A percentile compares a stretch with the other conserved stretches of the same genome.
Conservation (phyloP, 2,329 filamentous ascomycete genomes). For the Cordyceps pruinosa region DNA sequence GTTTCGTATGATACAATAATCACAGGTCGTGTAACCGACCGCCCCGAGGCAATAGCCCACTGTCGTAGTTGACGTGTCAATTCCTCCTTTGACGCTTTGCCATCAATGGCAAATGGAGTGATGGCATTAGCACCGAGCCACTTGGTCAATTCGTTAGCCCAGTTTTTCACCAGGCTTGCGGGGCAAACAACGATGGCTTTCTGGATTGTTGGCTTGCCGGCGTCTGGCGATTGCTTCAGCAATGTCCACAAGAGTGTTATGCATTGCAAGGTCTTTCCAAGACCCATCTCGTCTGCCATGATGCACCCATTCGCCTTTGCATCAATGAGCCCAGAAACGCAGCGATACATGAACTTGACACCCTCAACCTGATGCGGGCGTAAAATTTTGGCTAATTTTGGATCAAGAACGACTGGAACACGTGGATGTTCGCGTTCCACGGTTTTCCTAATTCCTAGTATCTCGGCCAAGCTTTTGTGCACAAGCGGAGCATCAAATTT, state of each 20-base stretch:
- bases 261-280: conserved; percentile 95
- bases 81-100: conserved; percentile 92
- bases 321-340: conserved; percentile 92
- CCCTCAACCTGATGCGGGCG: conserved; percentile 96
- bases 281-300: conserved; percentile 98
- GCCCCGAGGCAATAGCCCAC: conserved; percentile 89
- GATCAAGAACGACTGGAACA: conserved; percentile 97
- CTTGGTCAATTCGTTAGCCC: conserved; percentile 94
- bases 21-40: conserved; percentile 81
- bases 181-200: conserved; percentile 97
- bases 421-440: conserved; percentile 72
- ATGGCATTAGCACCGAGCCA: conserved; percentile 92
- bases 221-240: conserved; percentile 88
- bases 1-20: conserved; percentile 98
- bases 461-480: conserved; percentile 92
- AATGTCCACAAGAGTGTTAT: conserved; percentile 96
- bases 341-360: conserved; percentile 94
- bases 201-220: conserved; percentile 88
- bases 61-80: conserved; percentile 83
- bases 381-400: conserved; percentile 77
- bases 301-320: conserved; percentile 93
- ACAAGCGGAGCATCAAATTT: conserved; percentile 73
- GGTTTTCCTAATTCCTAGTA: conserved; percentile 87
- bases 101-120: conserved; percentile 90
- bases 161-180: conserved; percentile 92